These are phyloP conservation scores for Salix viminalis DNA, from an alignment of 345 rosid genomes.

Conservation along the genomic window DNA sequence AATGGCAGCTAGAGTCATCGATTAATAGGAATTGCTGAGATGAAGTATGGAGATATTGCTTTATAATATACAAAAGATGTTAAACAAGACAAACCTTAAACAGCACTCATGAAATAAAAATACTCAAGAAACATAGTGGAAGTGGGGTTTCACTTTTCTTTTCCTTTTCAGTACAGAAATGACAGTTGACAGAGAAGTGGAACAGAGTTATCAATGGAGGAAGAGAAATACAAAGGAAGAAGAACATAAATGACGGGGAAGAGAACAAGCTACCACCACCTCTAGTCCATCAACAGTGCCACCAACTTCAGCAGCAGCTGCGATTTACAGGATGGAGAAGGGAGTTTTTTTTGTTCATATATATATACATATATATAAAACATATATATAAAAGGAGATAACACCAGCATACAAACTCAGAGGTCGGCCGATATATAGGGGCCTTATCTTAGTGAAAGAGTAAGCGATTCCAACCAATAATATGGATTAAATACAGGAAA, in stretches of 20 bases:
- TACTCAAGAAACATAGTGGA: neutral
- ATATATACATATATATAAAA: neutral
- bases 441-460: constrained; percentile 21
- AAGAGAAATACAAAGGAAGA: neutral
- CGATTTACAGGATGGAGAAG: neutral
- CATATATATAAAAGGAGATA: neutral
- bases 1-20: neutral
- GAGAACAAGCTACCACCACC: neutral
- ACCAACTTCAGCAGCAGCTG: neutral
- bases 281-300: neutral
- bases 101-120: neutral
- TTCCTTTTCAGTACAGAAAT: neutral
- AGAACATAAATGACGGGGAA: neutral
- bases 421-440: neutral
- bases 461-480: constrained; percentile 12
- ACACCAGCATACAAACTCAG: constrained; percentile 13
- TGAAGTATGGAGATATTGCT: neutral
- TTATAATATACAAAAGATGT: neutral
- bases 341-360: neutral
- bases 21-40: neutral
- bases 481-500: constrained; percentile 14
- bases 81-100: constrained; percentile 1
- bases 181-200: neutral
- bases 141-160: neutral
- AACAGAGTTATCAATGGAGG: neutral